Evolutionary conservation across 305 asterid species (phyloP), one percentile per base, ranked within the genome.

Genomic region (Ruellia speciosa): DNA sequence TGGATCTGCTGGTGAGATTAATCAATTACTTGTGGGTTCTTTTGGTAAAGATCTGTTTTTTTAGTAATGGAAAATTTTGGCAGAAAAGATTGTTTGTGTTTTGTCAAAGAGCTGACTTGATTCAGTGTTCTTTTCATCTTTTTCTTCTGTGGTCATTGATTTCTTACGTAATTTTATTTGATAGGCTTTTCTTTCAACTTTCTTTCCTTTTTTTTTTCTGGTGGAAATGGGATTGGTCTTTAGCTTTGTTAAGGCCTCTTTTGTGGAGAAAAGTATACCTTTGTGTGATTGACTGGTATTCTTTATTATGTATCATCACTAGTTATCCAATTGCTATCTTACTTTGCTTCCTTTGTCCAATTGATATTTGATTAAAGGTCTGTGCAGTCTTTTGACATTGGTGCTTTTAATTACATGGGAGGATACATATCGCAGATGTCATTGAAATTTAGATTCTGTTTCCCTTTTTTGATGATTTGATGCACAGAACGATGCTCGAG

Each of bases 91-190:
- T 58, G 51, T 72, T 59, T 51, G 34, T 67, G 20, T 40, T 56
- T 17, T 57, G 50, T n/a, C 49, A 9, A 65, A 45, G 62, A 66
- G 60, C 65, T 57, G 63, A 70, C 70, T 56, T 65, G 67, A 61
- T 62, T n/a, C 35, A 49, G 39, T 49, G 47, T 47, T 56, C 58
- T 75, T 60, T 39, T 67, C 60, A 40, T 12, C 18, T 56, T 58
- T 75, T 56, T 52, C 20, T 41, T 52, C 49, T 60, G 61, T 69
- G 79, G 76, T 70, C 81, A 77, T 72, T 74, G 74, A 67, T 70
- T 69, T 58, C 50, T 28, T 62, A 6, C 59, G 28, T 64, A 49
- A 48, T 53, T 28, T 28, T 18, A 40, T 24, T 69, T 63, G 62
- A 18, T 53, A 52, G 59, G 68, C 49, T 68, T 49, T 51, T 56